phyloP scores from a whole-genome alignment of 768 basidiomycete species.

The Suillus subalutaceus region DNA sequence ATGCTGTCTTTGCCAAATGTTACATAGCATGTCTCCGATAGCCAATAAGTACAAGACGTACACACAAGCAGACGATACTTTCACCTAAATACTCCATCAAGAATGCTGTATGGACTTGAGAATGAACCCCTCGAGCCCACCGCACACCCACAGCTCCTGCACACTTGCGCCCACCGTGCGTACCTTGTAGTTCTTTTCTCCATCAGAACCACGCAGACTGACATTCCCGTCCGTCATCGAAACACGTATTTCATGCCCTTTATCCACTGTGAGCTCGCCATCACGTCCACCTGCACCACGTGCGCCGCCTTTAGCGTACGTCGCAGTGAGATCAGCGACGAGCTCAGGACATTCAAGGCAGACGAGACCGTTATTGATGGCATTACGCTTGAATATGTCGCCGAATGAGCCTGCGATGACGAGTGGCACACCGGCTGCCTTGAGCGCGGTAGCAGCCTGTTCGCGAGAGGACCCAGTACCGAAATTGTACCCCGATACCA shows the following conservation, averaged over 20 bases:
- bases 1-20: not conserved
- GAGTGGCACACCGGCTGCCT: conserved; percentile 88
- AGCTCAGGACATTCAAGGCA: conserved; percentile 93
- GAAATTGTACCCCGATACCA: conserved; percentile 96
- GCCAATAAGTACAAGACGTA: not conserved
- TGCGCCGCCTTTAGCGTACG: conserved; percentile 72
- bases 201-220: conserved; percentile 46
- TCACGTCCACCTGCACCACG: conserved; percentile 78
- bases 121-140: conserved; percentile 91
- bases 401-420: conserved; percentile 99
- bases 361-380: conserved; percentile 97
- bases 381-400: conserved; percentile 99
- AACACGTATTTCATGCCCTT: conserved; percentile 64
- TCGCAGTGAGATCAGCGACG: conserved; percentile 77
- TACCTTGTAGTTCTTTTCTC: conserved; percentile 61
- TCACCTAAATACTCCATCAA: conserved; percentile 13
- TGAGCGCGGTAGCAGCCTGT: conserved; percentile 97
- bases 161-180: conserved; percentile 89
- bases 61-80: not conserved
- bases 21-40: not conserved
- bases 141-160: conserved; percentile 97
- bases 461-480: conserved; percentile 98
- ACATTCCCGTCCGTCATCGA: conserved; percentile 74
- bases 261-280: conserved; percentile 85
- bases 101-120: conserved; percentile 62